Conservation (phyloP, 768 basidiomycete genomes). For the Leccinellum albellum region DNA sequence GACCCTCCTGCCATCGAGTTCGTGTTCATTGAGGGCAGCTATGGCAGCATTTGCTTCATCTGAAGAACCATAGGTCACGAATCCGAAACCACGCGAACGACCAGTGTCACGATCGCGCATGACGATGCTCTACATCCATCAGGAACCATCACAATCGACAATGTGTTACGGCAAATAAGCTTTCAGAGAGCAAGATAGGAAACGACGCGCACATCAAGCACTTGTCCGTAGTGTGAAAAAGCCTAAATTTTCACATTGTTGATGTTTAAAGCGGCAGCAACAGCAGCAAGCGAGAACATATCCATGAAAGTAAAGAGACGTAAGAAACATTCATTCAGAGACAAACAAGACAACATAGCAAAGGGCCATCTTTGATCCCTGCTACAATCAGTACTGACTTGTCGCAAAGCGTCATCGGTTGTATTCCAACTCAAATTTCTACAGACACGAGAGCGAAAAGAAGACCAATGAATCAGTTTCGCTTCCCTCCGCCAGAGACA, state of each 20-base stretch:
- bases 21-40: slow-evolving; percentile 73
- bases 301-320: slow-evolving; percentile 27
- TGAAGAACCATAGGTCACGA: slow-evolving; percentile 69
- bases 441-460: slow-evolving; percentile 42
- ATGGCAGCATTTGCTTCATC: slow-evolving; percentile 81
- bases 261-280: slow-evolving; percentile 17
- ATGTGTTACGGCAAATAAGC: slow-evolving; percentile 18
- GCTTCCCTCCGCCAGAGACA: slow-evolving; percentile 41
- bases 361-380: slow-evolving; percentile 19
- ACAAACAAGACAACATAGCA: slow-evolving; percentile 48
- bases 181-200: slow-evolving; percentile 19
- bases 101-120: slow-evolving; percentile 99
- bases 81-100: slow-evolving; percentile 95
- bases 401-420: slow-evolving; percentile 85
- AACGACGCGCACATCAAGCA: slow-evolving; percentile 84
- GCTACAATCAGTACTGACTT: slow-evolving; percentile 67
- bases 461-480: slow-evolving; percentile 54
- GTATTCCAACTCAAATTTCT: slow-evolving; percentile 97
- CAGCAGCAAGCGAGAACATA: slow-evolving; percentile 13
- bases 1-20: slow-evolving; percentile 89
- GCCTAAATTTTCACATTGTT: slow-evolving; percentile 49
- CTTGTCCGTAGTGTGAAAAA: slow-evolving; percentile 76
- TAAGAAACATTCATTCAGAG: slow-evolving; percentile 30
- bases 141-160: slow-evolving; percentile 30
- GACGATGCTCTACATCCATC: slow-evolving; percentile 73